Percentiles rank a stretch among this genome's conserved stretches.
phyloP scores from a whole-genome alignment of 2,329 filamentous ascomycete species.

The Fusarium clavum region DNA sequence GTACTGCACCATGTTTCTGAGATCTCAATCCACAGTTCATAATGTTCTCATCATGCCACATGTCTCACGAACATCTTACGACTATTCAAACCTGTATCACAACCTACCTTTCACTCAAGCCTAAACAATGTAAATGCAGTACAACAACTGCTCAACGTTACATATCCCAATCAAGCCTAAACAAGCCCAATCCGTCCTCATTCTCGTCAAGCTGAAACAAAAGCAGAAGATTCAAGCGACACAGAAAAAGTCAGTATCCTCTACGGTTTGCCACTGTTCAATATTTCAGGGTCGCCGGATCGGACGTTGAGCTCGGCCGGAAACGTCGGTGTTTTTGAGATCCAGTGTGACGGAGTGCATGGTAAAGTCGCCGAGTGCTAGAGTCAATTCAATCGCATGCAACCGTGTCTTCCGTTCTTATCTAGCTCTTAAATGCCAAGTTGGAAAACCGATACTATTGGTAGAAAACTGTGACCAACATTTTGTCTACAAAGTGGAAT shows the following conservation, averaged over 20 bases:
- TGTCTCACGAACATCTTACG: not conserved
- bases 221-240: slow-evolving; percentile 18
- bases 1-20: too few relatives aligned
- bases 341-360: slow-evolving; percentile 27
- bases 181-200: slow-evolving; percentile 16
- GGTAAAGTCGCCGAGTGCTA: slow-evolving; percentile 7
- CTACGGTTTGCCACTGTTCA: slow-evolving; percentile 13
- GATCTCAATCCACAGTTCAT: not conserved
- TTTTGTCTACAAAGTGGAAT: slow-evolving; percentile 23
- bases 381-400: not conserved
- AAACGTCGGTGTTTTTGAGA: slow-evolving; percentile 40
- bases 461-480: slow-evolving; percentile 7
- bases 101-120: not conserved
- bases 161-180: slow-evolving; percentile 14
- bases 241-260: not conserved
- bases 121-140: not conserved
- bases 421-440: not conserved
- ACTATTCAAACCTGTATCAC: not conserved
- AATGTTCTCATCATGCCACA: not conserved
- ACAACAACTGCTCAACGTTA: slow-evolving; percentile 32
- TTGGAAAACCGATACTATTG: slow-evolving; percentile 1
- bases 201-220: slow-evolving; percentile 36
- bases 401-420: not conserved
- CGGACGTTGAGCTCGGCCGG: slow-evolving; percentile 38
- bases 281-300: slow-evolving; percentile 15